These are phyloP conservation scores for Olyra latifolia DNA, from an alignment of 176 grass and related monocot genomes.

Conservation along the genomic window DNA sequence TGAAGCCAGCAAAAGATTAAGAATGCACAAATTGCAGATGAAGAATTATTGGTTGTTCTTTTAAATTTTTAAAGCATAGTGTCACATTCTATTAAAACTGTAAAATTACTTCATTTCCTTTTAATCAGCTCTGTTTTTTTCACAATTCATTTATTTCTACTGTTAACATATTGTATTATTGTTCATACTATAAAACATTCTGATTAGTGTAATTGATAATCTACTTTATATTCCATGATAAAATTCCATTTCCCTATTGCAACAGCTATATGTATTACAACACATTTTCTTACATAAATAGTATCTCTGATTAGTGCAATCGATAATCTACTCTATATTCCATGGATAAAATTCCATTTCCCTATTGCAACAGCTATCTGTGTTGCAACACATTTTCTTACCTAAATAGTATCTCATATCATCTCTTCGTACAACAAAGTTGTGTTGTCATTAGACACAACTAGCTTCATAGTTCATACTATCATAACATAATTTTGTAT, in stretches of 20 bases:
- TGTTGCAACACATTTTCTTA: neutral
- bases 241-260: neutral
- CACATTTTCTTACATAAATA: neutral
- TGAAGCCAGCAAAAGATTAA: conserved; percentile 22
- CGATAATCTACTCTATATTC: neutral
- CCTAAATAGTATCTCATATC: neutral
- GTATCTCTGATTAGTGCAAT: neutral
- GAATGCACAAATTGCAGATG: neutral
- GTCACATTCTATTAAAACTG: neutral
- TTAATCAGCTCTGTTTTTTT: neutral
- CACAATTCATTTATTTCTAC: neutral
- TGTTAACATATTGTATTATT: neutral
- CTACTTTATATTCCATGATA: neutral
- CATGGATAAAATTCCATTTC: neutral
- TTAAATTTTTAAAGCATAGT: neutral
- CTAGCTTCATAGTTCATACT: neutral
- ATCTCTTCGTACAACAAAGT: neutral
- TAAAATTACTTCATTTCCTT: neutral
- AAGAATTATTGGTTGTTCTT: neutral
- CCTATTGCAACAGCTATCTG: neutral
- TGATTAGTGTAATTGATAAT: neutral
- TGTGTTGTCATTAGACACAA: neutral
- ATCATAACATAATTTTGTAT: neutral
- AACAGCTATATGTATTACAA: neutral
- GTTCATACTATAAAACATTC: neutral